These are phyloP conservation scores for Cyclotella baltica DNA, from an alignment of 108 stramenopile genomes.

Conservation along the genomic window DNA sequence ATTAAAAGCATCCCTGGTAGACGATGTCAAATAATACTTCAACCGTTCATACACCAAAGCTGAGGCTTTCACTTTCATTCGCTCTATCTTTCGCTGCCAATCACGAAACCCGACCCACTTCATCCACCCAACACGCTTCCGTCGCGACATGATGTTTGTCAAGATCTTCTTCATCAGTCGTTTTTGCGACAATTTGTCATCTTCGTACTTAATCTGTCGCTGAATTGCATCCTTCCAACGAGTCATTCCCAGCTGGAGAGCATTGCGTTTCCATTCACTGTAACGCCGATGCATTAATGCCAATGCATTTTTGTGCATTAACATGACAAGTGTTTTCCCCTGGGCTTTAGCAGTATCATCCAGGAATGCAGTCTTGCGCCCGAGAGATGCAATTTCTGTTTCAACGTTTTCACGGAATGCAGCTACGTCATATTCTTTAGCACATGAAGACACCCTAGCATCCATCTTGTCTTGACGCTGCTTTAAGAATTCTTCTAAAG, in stretches of 20 bases:
- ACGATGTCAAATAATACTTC: neutral
- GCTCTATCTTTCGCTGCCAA: constrained; percentile 38
- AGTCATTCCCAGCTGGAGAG: constrained; percentile 20
- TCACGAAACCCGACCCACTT: constrained; percentile 45
- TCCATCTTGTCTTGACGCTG: constrained; percentile 53
- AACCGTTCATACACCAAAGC: constrained; percentile 33
- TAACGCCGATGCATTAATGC: constrained; percentile 34
- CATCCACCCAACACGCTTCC: constrained; percentile 36
- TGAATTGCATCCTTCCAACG: constrained; percentile 40
- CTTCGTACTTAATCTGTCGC: constrained; percentile 26
- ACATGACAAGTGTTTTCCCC: constrained; percentile 29
- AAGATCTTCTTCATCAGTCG: constrained; percentile 41
- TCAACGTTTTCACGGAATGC: constrained; percentile 40
- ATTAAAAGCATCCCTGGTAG: constrained; percentile 35
- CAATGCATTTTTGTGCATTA: constrained; percentile 42
- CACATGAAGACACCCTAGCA: constrained; percentile 36
- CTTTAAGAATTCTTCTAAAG: constrained; percentile 47
- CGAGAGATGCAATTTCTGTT: constrained; percentile 39
- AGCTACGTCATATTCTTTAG: constrained; percentile 43
- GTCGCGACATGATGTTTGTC: constrained; percentile 42
- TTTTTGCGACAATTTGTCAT: constrained; percentile 31
- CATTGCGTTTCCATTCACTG: constrained; percentile 12
- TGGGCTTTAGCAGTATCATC: constrained; percentile 44
- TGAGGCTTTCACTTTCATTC: constrained; percentile 40
- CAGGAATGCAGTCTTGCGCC: constrained; percentile 35